Evolutionary conservation across 225 moss, liverwort and hornwort species (phyloP).

Genomic region (Marchantia paleacea): DNA sequence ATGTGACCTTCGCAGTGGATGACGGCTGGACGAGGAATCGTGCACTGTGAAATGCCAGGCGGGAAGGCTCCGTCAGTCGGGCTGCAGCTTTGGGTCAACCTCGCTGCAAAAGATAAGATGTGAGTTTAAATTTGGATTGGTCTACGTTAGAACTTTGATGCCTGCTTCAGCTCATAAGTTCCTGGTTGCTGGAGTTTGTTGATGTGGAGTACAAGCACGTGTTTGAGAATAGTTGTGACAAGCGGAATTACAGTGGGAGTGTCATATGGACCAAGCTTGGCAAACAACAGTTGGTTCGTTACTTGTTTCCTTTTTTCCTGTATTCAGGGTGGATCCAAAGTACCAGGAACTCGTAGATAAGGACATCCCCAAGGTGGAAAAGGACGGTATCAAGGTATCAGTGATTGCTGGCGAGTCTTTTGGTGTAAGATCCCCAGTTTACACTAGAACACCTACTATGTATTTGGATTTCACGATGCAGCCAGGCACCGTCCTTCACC

Average conservation of each 20-base stretch:
- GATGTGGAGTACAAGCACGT: neutral
- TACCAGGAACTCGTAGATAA: slow-evolving; percentile 74
- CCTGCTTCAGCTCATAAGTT: neutral
- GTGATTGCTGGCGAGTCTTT: slow-evolving; percentile 88
- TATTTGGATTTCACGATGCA: slow-evolving; percentile 78
- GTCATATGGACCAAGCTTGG: neutral
- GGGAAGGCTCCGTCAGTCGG: slow-evolving; percentile 56
- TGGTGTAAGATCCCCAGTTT: slow-evolving; percentile 66
- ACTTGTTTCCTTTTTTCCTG: neutral
- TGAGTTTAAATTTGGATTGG: slow-evolving; percentile 21
- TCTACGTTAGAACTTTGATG: neutral
- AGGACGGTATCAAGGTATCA: slow-evolving; percentile 69
- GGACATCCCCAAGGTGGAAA: slow-evolving; percentile 56
- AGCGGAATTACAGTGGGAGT: neutral
- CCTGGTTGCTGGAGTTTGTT: neutral
- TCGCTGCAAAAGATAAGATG: slow-evolving; percentile 77
- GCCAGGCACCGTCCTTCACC: slow-evolving; percentile 58
- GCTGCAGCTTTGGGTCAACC: slow-evolving; percentile 85
- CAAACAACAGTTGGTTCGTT: neutral
- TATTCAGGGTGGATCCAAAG: slow-evolving; percentile 65
- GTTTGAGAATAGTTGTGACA: neutral
- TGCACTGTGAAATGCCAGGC: slow-evolving; percentile 87
- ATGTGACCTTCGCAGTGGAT: slow-evolving; percentile 62
- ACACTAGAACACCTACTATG: slow-evolving; percentile 85
- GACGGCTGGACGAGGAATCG: slow-evolving; percentile 94